Evolutionary conservation across 1,284 basidiomycete genomes (phyloP).

Genomic region (Abortiporus biennis): DNA sequence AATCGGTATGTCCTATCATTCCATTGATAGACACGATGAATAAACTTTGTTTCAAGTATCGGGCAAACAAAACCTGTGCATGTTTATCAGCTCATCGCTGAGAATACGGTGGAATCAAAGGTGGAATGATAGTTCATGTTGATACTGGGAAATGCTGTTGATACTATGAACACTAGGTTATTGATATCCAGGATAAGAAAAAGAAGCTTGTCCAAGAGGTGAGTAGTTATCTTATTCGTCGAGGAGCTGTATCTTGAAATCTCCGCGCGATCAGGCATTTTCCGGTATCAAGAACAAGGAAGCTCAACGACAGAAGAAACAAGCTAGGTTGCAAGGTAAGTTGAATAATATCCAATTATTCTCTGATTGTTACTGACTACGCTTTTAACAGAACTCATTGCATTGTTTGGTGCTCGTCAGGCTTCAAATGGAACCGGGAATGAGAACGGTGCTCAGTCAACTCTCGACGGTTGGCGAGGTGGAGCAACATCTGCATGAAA

Average conservation of each 20-base stretch:
- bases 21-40: background rate
- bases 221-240: slow-evolving; percentile 1
- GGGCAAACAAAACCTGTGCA: slow-evolving; percentile 78
- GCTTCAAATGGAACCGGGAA: slow-evolving; percentile 2
- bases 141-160: background rate
- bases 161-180: slow-evolving; percentile 34
- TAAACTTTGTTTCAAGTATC: slow-evolving; percentile 51
- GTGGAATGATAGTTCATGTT: slow-evolving; percentile 26
- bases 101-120: slow-evolving; percentile 82
- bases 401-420: slow-evolving; percentile 17
- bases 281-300: slow-evolving; percentile 70
- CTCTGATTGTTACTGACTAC: background rate
- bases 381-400: slow-evolving; percentile 13
- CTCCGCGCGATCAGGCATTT: slow-evolving; percentile 54
- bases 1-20: slow-evolving; percentile 37
- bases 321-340: slow-evolving; percentile 69
- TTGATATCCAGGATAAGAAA: slow-evolving; percentile 82
- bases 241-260: background rate
- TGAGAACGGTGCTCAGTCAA: slow-evolving; percentile 12
- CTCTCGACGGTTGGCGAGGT: slow-evolving; percentile 16
- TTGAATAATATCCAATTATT: slow-evolving; percentile 1
- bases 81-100: slow-evolving; percentile 85
- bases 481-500: no score
- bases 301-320: slow-evolving; percentile 63
- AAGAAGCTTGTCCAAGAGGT: slow-evolving; percentile 69